These are phyloP conservation scores for Saccharomycopsis schoenii DNA, from an alignment of 805 yeast genomes.

Conservation along the genomic window DNA sequence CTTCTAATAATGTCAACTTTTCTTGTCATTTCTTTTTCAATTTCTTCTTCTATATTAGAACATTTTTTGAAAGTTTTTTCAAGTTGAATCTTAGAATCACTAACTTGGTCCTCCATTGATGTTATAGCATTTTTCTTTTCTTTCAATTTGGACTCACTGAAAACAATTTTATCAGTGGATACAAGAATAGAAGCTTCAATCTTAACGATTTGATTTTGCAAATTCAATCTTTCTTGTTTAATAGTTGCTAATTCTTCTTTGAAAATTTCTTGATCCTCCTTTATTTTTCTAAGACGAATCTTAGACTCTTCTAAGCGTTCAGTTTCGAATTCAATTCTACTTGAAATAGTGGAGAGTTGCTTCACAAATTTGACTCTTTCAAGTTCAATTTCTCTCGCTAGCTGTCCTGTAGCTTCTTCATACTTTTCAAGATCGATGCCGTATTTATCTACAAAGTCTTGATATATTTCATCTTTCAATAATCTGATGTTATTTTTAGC, in stretches of 20 bases:
- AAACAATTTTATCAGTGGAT: conserved; percentile 27
- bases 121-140: conserved; percentile 28
- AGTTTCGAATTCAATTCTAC: conserved; percentile 53
- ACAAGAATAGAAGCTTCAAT: conserved; percentile 34
- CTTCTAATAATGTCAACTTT: conserved; percentile 51
- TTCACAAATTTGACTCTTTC: conserved; percentile 53
- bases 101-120: conserved; percentile 39
- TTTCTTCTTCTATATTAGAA: conserved; percentile 38
- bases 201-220: conserved; percentile 28
- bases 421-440: conserved; percentile 57
- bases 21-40: conserved; percentile 45
- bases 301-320: conserved; percentile 47
- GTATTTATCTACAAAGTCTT: conserved; percentile 43
- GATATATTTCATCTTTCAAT: conserved; percentile 28
- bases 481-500: conserved; percentile 19
- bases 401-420: conserved; percentile 57
- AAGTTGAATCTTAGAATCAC: conserved; percentile 26
- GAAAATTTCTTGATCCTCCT: conserved; percentile 29
- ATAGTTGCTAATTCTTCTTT: conserved; percentile 27
- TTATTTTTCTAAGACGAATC: conserved; percentile 36
- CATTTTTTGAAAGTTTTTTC: conserved; percentile 27
- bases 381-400: conserved; percentile 43
- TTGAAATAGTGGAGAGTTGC: conserved; percentile 50
- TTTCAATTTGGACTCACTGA: conserved; percentile 26
- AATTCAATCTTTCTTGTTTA: conserved; percentile 25